These are phyloP conservation scores for Hericium alpestre DNA, from an alignment of 768 basidiomycete genomes.

Conservation along the genomic window DNA sequence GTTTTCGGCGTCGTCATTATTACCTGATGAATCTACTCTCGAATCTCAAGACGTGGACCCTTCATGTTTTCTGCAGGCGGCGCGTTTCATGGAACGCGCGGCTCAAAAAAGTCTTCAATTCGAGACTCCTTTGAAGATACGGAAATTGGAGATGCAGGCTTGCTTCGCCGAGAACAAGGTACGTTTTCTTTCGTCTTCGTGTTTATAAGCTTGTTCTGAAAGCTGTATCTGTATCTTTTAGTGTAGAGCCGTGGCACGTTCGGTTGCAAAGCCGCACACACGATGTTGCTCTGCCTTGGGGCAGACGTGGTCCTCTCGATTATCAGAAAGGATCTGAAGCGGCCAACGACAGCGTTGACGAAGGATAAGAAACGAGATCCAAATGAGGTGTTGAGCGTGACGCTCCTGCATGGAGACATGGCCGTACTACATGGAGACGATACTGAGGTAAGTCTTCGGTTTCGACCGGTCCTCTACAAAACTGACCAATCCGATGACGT, in stretches of 20 bases:
- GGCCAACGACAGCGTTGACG: background rate
- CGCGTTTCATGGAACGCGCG: background rate
- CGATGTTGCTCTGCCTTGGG: constrained; percentile 8
- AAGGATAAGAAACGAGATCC: background rate
- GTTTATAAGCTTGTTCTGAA: background rate
- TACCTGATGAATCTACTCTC: background rate
- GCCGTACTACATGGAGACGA: background rate
- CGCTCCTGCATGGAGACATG: constrained; percentile 12
- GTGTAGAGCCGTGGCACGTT: constrained; percentile 6
- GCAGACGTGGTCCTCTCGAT: constrained; percentile 7
- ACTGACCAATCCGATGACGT: no score
- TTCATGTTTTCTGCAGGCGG: constrained; percentile 2
- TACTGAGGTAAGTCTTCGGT: no score
- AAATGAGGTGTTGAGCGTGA: constrained; percentile 8
- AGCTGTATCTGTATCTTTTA: constrained; percentile 2
- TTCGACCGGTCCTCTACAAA: no score
- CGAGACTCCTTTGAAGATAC: constrained; percentile 1
- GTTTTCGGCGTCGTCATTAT: background rate
- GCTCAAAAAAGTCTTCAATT: background rate
- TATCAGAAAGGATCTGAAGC: background rate
- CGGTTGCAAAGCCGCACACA: background rate
- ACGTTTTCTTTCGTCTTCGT: background rate
- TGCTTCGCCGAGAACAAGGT: constrained; percentile 12
- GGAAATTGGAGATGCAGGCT: constrained; percentile 2
- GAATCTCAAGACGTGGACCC: background rate